Evolutionary conservation across 257 asterid species (phyloP), one percentile per base, ranked within the genome.

Genomic region (Jacaranda mimosifolia): DNA sequence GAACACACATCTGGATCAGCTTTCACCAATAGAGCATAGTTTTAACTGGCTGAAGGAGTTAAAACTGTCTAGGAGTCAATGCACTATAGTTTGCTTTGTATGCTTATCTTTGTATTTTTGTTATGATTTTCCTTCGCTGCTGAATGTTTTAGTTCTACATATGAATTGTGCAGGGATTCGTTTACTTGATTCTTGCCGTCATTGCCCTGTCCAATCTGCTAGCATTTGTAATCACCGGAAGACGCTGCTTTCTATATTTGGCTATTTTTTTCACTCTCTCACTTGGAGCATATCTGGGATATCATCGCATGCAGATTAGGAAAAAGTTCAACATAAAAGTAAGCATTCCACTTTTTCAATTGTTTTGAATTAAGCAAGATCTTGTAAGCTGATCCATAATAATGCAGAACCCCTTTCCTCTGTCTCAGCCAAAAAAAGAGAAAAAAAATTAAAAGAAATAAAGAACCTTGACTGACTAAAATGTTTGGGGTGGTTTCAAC

Each of bases 251-350:
- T 86, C 70, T 96, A 9, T 96, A 93, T 81, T 73, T 91, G 80
- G 88, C 91, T 14, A 81, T 89, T 84, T 81, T 82, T 57, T 89
- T 86, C 75, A 81, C 85, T 43, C 62, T 88, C 55, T 84, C 86
- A 7, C 55, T 88, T 11, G 96, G 92, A 56, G 40, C 77, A 11
- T 96, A 96, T 88, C 57, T 86, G 90, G 99, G 98, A 67, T 85
- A 85, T 51, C 79, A 81, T 81, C 97, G 99, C 39, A 81, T 86
- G 12, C 91, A 75, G 82, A 96, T 96, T 11, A 87, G 92, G 82
- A 90, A 84, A 72, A 96, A 88, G 80, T 96, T 96, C 91, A 93
- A 91, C 60, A 91, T 96, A 63, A 89, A 86, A 68, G 99, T 91
- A 89, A 85, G 87, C 71, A 6, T 56, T 58, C n/a, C 48, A 18